Conservation (phyloP, 495 filamentous ascomycete species). For the Astrothelium macrocarpum region DNA sequence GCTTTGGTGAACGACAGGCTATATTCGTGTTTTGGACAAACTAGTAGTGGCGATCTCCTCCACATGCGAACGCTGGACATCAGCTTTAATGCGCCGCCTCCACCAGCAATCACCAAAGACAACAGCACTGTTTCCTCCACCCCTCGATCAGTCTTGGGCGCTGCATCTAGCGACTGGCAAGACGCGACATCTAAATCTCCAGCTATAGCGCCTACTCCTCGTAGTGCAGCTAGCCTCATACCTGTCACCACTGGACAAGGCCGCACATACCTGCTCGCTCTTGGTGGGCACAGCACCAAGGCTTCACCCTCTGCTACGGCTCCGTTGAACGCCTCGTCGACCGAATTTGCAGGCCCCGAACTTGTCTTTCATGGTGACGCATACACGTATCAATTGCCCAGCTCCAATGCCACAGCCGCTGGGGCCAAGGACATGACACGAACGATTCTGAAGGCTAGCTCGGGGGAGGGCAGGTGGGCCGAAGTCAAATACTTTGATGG, state of each 20-base stretch:
- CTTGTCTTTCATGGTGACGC: not conserved
- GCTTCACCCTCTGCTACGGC: not conserved
- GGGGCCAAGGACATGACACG: conserved; percentile 40
- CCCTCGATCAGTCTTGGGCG: not conserved
- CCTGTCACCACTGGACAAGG: conserved; percentile 30
- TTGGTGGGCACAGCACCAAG: conserved; percentile 19
- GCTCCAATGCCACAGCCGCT: conserved; percentile 43
- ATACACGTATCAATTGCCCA: conserved; percentile 33
- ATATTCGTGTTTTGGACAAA: conserved; percentile 10
- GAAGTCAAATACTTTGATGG: conserved; percentile 33
- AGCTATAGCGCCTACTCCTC: not conserved
- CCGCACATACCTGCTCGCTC: conserved; percentile 25
- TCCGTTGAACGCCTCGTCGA: not conserved
- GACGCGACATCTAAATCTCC: not conserved
- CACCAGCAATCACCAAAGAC: not conserved
- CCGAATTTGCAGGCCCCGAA: not conserved
- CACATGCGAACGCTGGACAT: conserved; percentile 3
- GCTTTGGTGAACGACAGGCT: conserved; percentile 15
- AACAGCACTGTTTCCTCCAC: not conserved
- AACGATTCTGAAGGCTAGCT: conserved; percentile 19
- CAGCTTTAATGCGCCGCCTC: not conserved
- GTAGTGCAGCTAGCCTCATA: conserved; percentile 19
- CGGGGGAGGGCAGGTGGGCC: conserved; percentile 38
- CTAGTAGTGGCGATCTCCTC: not conserved
- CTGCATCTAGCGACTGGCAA: conserved; percentile 2